Percentiles rank a stretch among this genome's conserved stretches.
Conservation (phyloP, 176 grass and related monocot genomes). For the Musa acuminata region DNA sequence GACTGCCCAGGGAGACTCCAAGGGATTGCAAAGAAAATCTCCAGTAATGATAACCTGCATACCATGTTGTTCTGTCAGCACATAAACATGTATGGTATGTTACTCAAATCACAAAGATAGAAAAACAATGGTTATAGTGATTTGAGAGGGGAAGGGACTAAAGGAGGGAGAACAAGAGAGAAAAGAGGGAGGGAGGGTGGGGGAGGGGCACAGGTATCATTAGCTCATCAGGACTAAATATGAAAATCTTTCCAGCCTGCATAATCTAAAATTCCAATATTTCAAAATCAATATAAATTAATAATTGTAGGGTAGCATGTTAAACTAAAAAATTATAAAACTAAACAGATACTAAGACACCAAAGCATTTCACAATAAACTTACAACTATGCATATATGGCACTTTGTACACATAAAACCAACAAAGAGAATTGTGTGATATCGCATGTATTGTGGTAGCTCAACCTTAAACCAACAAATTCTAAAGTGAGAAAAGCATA, state of each 20-base stretch:
- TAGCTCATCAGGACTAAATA: too few species aligned
- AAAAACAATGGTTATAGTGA: not conserved
- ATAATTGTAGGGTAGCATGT: too few species aligned
- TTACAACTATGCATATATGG: too few species aligned
- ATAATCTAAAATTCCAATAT: too few species aligned
- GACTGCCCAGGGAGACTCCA: constrained; percentile 43
- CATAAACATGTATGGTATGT: constrained; percentile 16
- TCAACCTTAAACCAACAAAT: not conserved
- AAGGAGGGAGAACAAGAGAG: too few species aligned
- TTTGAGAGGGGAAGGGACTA: not conserved
- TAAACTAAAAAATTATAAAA: too few species aligned
- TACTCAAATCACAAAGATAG: not conserved
- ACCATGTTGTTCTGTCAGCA: constrained; percentile 13
- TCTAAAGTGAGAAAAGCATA: constrained; percentile 24
- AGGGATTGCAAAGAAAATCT: constrained; percentile 62
- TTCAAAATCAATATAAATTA: too few species aligned
- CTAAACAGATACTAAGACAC: too few species aligned
- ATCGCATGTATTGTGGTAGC: too few species aligned
- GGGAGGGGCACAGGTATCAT: too few species aligned
- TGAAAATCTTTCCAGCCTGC: too few species aligned
- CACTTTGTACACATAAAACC: not conserved
- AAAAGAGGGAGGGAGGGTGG: too few species aligned
- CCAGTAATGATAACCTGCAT: constrained; percentile 87
- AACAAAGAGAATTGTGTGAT: not conserved
- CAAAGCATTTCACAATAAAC: not conserved